Evolutionary conservation across 2,329 filamentous ascomycete species (phyloP).

Genomic region (Saccharata proteae): DNA sequence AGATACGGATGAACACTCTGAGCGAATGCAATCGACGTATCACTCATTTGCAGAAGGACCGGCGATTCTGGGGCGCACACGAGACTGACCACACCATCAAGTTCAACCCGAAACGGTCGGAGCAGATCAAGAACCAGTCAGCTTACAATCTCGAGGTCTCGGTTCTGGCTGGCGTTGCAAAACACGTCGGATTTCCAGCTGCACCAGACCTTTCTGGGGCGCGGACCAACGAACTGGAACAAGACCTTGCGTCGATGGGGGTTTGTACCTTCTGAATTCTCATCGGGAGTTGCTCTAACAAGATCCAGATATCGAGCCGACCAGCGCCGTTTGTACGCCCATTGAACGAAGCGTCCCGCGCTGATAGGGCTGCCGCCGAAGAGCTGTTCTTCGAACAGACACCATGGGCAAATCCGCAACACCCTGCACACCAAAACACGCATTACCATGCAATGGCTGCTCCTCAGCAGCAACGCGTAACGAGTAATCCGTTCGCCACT

Average conservation of each 20-base stretch:
- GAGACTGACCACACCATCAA: conserved; percentile 71
- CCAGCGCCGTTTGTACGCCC: conserved; percentile 16
- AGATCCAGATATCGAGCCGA: neutral
- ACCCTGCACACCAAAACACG: conserved; percentile 25
- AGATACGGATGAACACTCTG: conserved; percentile 68
- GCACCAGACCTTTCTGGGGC: conserved; percentile 74
- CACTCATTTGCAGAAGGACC: conserved; percentile 84
- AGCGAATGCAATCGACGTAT: conserved; percentile 77
- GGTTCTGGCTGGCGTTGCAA: conserved; percentile 77
- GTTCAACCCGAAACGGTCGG: conserved; percentile 63
- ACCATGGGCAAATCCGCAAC: conserved; percentile 81
- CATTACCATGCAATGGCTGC: conserved; percentile 17
- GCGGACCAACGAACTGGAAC: conserved; percentile 61
- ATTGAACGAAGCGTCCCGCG: conserved; percentile 25
- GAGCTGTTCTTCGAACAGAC: conserved; percentile 84
- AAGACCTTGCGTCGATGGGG: conserved; percentile 80
- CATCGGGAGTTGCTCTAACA: too few species aligned
- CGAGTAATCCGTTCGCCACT: conserved; percentile 12
- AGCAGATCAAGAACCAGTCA: conserved; percentile 72
- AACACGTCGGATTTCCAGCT: conserved; percentile 91
- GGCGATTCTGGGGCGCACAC: conserved; percentile 64
- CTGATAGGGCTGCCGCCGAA: conserved; percentile 51
- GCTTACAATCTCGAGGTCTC: conserved; percentile 95
- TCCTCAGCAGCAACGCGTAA: conserved; percentile 5
- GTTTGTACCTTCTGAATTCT: conserved; percentile 57